phyloP scores from a whole-genome alignment of 129 eudicot species.

The Deinandra increscens region DNA sequence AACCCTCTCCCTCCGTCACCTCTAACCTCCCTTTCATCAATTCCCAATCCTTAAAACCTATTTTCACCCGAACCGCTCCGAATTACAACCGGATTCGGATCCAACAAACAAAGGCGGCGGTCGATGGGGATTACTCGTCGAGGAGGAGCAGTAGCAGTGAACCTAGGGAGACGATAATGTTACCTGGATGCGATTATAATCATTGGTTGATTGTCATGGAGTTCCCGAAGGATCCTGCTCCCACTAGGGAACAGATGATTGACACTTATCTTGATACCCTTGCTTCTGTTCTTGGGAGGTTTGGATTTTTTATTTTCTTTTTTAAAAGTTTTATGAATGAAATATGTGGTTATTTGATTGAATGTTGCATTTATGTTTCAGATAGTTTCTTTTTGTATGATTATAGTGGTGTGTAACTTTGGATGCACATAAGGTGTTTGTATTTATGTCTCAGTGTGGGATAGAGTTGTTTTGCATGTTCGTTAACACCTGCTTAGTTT shows the following conservation, averaged over 20 bases:
- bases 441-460: not conserved
- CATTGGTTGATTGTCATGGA: constrained; percentile 99
- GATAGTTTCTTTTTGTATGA: not conserved
- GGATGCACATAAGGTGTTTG: constrained; percentile 21
- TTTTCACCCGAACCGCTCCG: constrained; percentile 27
- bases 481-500: not conserved
- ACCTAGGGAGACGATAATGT: constrained; percentile 86
- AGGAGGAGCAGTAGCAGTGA: constrained; percentile 60
- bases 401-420: not conserved
- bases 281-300: constrained; percentile 96
- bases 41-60: constrained; percentile 26
- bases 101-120: constrained; percentile 40
- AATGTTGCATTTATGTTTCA: not conserved
- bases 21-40: constrained; percentile 26
- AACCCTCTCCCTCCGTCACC: constrained; percentile 28
- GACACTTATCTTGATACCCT: constrained; percentile 84
- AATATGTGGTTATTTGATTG: not conserved
- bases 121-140: constrained; percentile 54
- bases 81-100: constrained; percentile 26
- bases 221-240: constrained; percentile 87
- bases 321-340: not conserved
- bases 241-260: constrained; percentile 91
- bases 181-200: constrained; percentile 95
- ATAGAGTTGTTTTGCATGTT: not conserved
- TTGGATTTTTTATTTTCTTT: not conserved